Base-by-base conservation (phyloP, 257 asterid species). In the Solanum rostratum region DNA sequence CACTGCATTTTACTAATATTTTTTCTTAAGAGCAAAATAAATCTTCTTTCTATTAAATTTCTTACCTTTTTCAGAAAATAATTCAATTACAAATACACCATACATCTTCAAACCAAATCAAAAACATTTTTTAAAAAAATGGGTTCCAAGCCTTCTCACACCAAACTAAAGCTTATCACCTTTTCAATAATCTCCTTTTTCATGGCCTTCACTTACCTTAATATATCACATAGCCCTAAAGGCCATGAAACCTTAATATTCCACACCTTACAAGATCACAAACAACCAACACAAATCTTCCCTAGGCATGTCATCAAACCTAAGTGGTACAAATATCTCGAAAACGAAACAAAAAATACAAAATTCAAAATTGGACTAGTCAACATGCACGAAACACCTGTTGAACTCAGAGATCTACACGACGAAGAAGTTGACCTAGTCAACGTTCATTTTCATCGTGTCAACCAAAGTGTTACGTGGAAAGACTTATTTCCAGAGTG, bases 281-380 rank as follows among this genome's bases (percentile, higher is more conserved):
- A 83, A 49, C 63, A 86, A 41, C 37, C 87, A 15, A 79, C 43
- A 74, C 63, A n/a, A 41, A 39, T 83, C 24, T 49, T 85, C 52
- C 68, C 87, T 54, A 49, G 41, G 22, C 83, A 82, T 20, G 62
- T 19, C 41, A 66, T 29, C 60, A 45, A 74, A 5, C 92, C 94
- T 5, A 81, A 65, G 59, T 91, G 94, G 94, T 84, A 88, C 71
- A 80, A 84, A 66, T 41, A 81, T 7, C 62, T 89, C 12, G 65
- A 87, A 15, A 71, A 63, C 55, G 49, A 86, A 33, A n/a, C 80
- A 41, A 81, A 50, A 13, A 54, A 83, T 2, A 69, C 85, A 81
- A 84, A 59, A 53, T 46, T 88, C 29, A 89, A 88, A 52, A 88
- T 91, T 45, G 94, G 92, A 54, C 14, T 88, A 8, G 87, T 91